A percentile compares a stretch with the other conserved stretches of the same genome.
Evolutionary conservation across 2,329 filamentous ascomycete genomes (phyloP).

Genomic region (Aureobasidium sp.): DNA sequence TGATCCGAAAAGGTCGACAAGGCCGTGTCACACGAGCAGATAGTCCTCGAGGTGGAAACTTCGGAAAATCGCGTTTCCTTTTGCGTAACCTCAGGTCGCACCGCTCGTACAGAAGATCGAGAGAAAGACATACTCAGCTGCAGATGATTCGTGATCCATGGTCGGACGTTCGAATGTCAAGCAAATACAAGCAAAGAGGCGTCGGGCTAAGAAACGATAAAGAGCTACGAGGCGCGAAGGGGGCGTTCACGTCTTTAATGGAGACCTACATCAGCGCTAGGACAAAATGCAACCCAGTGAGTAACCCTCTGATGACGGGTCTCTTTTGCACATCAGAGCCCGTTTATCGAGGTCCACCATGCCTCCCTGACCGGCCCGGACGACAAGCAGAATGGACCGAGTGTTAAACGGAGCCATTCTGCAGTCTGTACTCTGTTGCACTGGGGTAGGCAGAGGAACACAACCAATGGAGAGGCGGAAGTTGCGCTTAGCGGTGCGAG

Average conservation of each 20-base stretch:
- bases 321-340: not conserved
- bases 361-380: not conserved
- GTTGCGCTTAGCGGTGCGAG: constrained; percentile 4
- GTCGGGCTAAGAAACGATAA: constrained; percentile 5
- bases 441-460: constrained; percentile 1
- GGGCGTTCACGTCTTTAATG: not conserved
- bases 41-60: not conserved
- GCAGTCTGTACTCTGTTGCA: constrained; percentile 1
- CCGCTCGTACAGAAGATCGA: too few species aligned
- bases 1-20: too few species aligned
- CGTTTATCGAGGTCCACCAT: not conserved
- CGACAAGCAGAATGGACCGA: not conserved
- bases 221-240: not conserved
- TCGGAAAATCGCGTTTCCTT: too few species aligned
- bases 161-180: constrained; percentile 1
- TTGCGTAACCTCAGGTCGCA: not conserved
- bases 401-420: not conserved
- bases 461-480: not conserved
- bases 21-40: not conserved
- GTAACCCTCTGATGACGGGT: constrained; percentile 4
- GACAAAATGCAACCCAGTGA: constrained; percentile 3
- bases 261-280: constrained; percentile 1
- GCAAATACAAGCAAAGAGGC: constrained; percentile 10
- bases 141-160: constrained; percentile 10
- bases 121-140: constrained; percentile 3